These are phyloP conservation scores for Talaromyces albobiverticillius DNA, from an alignment of 2,329 filamentous ascomycete genomes.

Conservation along the genomic window DNA sequence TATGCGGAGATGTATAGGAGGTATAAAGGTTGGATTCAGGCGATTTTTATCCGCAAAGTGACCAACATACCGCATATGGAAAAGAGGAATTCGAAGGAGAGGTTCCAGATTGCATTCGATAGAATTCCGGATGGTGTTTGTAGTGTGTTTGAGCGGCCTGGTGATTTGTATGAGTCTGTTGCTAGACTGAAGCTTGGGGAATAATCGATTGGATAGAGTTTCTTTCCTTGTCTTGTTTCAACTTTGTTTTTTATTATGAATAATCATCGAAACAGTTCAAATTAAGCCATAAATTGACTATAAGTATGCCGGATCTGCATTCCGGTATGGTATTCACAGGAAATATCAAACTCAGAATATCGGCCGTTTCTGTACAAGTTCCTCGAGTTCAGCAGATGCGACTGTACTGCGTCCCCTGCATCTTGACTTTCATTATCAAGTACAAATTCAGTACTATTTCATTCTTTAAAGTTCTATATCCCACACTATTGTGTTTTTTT, in stretches of 20 bases:
- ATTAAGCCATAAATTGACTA: background rate
- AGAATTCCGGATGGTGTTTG: conserved; percentile 68
- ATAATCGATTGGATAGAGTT: no score
- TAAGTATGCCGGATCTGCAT: background rate
- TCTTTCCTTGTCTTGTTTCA: no score
- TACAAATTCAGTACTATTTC: no score
- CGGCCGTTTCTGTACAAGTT: no score
- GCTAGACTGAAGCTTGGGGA: conserved; percentile 23
- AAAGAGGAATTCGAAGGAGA: conserved; percentile 67
- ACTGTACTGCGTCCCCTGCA: no score
- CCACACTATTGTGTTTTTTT: no score
- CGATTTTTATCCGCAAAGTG: conserved; percentile 84
- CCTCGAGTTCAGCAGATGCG: no score
- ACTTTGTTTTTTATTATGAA: no score
- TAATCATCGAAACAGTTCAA: no score
- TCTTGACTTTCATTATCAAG: no score
- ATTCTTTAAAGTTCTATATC: no score
- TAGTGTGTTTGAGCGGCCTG: conserved; percentile 77
- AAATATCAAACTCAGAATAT: conserved; percentile 16
- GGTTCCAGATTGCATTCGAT: conserved; percentile 82
- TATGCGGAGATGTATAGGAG: conserved; percentile 74
- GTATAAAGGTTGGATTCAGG: conserved; percentile 72
- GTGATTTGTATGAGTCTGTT: conserved; percentile 52
- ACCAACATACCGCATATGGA: conserved; percentile 71
- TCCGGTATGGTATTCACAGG: background rate